Evolutionary conservation across 1,139 yeast species (phyloP).

Genomic region (Suhomyces panamericanus): DNA sequence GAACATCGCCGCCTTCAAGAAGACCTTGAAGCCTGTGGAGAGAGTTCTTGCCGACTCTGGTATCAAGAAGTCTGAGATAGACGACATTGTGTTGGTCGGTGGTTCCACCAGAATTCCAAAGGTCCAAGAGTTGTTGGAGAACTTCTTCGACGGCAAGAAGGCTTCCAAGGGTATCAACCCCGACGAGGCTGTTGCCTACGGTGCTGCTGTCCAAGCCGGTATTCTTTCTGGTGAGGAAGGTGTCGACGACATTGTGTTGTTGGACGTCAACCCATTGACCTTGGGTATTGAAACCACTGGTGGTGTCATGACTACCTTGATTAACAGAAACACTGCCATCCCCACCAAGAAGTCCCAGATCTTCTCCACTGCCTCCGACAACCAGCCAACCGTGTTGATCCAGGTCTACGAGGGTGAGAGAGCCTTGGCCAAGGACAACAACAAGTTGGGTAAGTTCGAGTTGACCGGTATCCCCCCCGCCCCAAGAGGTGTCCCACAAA

Average conservation of each 20-base stretch:
- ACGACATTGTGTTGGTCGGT: conserved; percentile 93
- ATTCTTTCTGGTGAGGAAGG: conserved; percentile 76
- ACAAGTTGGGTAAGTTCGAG: conserved; percentile 48
- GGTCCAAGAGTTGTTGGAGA: conserved; percentile 87
- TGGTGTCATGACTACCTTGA: conserved; percentile 51
- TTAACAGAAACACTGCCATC: conserved; percentile 49
- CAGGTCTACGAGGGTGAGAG: conserved; percentile 53
- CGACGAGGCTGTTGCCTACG: conserved; percentile 64
- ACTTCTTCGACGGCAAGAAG: conserved; percentile 87
- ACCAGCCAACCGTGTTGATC: conserved; percentile 49
- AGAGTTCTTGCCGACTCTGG: conserved; percentile 89
- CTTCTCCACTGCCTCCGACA: conserved; percentile 50
- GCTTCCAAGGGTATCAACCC: conserved; percentile 96
- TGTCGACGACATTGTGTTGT: conserved; percentile 49
- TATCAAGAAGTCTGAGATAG: conserved; percentile 76
- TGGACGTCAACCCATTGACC: conserved; percentile 51
- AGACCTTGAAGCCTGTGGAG: conserved; percentile 90
- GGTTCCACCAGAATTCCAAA: conserved; percentile 98
- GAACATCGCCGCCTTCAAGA: conserved; percentile 82
- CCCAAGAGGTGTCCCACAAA: conserved; percentile 53
- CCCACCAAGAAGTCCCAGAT: conserved; percentile 51
- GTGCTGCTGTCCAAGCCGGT: conserved; percentile 83
- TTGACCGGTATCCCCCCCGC: conserved; percentile 51
- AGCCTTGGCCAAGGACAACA: conserved; percentile 48
- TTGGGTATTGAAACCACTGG: conserved; percentile 53